Evolutionary conservation across 1,284 basidiomycete species (phyloP), one percentile per base, ranked within the genome.

Genomic region (Austroboletus novae-zelandiae): DNA sequence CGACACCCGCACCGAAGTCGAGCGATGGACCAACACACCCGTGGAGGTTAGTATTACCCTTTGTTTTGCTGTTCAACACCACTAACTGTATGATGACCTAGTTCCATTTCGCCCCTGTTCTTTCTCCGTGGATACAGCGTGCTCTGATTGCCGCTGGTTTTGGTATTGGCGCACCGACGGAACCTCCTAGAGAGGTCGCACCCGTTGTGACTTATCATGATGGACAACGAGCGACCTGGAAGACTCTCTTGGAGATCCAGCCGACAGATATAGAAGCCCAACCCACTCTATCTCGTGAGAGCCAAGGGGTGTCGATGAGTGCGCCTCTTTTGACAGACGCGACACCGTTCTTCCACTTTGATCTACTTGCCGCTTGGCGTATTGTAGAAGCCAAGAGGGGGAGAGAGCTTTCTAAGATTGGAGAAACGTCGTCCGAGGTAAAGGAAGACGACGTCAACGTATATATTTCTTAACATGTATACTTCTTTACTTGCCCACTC

Each of bases 61-160:
- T 46, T 30, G 35, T 49, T 40, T 11, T 40, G 14, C 13, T 4
- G 2, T 4, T 27, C 30, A 18, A 14, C 8, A 7, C 4, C 25
- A 5, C 42, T 42, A 31, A 45, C 30, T 51, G 14, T 50, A 43
- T 49, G 50, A 48, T 30, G 10, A 42, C 9, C 47, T 25, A 90
- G 78, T 94, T 94, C 76, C 91, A 95, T 72, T 95, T 96, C 66
- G 86, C 90, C 9, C 83, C 84, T 25, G 80, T 98, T 48, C 80
- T 95, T 48, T 95, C 92, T 0, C 94, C 94, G 0, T 98, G 96
- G 96, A 93, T 95, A 51, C 84, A 90, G 51, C 86, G 94, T 44
- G 92, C 91, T 3, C 80, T 97, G 42, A 77, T 92, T 56, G 92
- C 91, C 13, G 93, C 87, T 49, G 91, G 91, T 1, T 96, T 97